Evolutionary conservation across 2,329 filamentous ascomycete genomes (phyloP).

Genomic region (Calonectria naviculata): DNA sequence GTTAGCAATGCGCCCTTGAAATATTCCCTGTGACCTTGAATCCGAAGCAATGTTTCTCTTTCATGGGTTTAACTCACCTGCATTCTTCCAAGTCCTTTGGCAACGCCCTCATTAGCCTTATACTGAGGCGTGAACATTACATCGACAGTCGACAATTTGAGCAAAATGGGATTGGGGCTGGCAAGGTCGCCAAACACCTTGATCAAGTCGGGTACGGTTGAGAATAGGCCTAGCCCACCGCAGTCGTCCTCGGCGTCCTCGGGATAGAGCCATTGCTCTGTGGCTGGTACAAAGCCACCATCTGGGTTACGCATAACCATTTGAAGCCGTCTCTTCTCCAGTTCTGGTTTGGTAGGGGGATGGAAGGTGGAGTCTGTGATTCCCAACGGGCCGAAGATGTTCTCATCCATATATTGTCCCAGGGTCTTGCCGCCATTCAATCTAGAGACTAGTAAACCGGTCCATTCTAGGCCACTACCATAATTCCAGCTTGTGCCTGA

Average conservation of each 20-base stretch:
- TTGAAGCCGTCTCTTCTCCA: neutral
- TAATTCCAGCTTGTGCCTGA: conserved; percentile 10
- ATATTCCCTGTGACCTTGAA: too few relatives aligned
- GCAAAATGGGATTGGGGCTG: neutral
- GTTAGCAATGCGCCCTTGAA: too few relatives aligned
- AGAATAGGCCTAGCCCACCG: conserved; percentile 2
- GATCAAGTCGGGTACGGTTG: conserved; percentile 1
- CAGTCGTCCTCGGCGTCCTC: conserved; percentile 6
- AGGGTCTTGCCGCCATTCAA: neutral
- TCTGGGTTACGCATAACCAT: neutral
- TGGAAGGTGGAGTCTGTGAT: neutral
- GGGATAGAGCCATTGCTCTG: neutral
- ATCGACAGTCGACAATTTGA: neutral
- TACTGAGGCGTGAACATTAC: conserved; percentile 5
- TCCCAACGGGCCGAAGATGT: neutral
- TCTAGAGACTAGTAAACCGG: neutral
- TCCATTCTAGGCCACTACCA: conserved; percentile 6
- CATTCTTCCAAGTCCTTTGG: neutral
- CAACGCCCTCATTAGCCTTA: neutral
- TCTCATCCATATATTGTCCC: conserved; percentile 4
- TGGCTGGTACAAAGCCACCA: neutral
- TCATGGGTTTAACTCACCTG: neutral
- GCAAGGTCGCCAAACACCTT: conserved; percentile 1
- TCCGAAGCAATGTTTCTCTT: too few relatives aligned
- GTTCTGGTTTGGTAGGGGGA: neutral